These are phyloP conservation scores for Cladosporium oxysporum DNA, from an alignment of 2,329 filamentous ascomycete genomes.

Conservation along the genomic window DNA sequence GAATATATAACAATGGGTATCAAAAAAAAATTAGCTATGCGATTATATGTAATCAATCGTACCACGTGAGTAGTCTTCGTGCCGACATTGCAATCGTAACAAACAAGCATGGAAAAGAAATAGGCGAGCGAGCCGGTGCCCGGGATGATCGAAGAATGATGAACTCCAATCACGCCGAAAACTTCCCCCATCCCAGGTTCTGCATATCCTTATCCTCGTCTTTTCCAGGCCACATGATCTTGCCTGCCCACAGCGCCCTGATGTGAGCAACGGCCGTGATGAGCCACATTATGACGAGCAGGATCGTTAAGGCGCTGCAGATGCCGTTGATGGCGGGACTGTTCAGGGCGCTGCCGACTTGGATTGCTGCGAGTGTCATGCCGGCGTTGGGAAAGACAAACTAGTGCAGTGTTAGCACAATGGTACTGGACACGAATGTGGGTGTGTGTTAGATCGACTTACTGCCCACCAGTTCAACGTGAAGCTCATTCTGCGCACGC, in stretches of 20 bases:
- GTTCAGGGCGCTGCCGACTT: slow-evolving; percentile 52
- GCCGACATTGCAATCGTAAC: background rate
- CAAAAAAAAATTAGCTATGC: background rate
- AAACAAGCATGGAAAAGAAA: background rate
- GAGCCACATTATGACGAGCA: slow-evolving; percentile 58
- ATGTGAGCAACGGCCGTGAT: slow-evolving; percentile 54
- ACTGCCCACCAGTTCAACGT: slow-evolving; percentile 57
- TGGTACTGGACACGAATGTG: too few species aligned
- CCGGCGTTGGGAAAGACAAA: slow-evolving; percentile 69
- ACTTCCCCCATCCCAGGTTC: slow-evolving; percentile 18
- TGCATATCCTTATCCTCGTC: slow-evolving; percentile 54
- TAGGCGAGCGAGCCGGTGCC: background rate
- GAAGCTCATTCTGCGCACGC: slow-evolving; percentile 37
- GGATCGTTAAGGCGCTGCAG: slow-evolving; percentile 57
- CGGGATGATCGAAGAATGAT: background rate
- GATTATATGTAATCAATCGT: background rate
- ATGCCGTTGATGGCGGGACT: slow-evolving; percentile 57
- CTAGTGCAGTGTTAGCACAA: background rate
- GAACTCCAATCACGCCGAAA: slow-evolving; percentile 7
- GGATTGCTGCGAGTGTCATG: slow-evolving; percentile 61
- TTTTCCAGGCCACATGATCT: slow-evolving; percentile 60
- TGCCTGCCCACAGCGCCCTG: slow-evolving; percentile 51
- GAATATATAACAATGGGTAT: background rate
- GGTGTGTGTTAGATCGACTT: background rate
- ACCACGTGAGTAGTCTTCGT: background rate